Evolutionary conservation across 805 yeast genomes (phyloP), one percentile per base, ranked within the genome.

Genomic region (Saccharomycopsis sp.): DNA sequence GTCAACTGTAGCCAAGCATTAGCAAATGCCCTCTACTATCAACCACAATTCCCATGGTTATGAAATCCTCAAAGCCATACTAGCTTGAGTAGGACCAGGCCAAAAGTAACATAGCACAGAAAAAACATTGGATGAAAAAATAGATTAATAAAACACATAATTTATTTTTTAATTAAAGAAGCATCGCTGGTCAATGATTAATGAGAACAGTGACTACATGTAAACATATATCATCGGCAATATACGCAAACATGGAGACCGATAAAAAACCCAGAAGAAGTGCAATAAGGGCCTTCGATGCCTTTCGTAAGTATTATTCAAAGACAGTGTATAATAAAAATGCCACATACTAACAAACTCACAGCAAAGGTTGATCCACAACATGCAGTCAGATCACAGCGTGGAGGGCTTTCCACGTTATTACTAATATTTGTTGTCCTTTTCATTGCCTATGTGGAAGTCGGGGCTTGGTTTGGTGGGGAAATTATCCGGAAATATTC

Each of bases 391-490:
- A 75, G 89, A 62, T 86, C 96, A 1, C 72, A 80, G 29, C 77
- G 94, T 61, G 97, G 97, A 40, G 91, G 94, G 2, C 68, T 81
- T 16, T 81, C 91, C 15, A 84, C 96, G 0, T 63, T 89, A 2
- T 50, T 86, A 52, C 83, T 91, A 15, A 75, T 79, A n/a, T 62
- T 86, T 24, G 76, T 79, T 58, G 79, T 87, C 16, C 65, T 89
- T 15, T 81, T 90, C 66, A 74, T 91, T 41, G 70, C 89, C 3
- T 92, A 95, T 89, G 81, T 89, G 14, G 95, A 91, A 67, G 71
- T 91, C 29, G 96, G 97, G 5, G 85, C 87, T 14, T 89, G 79
- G 68, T 75, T 91, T 57, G 96, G 94, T 56, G 97, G 97, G 1
- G 79, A 78, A 57, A 79, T 87, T 5, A 90, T 85, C 65, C 87